Base-by-base conservation (phyloP, 2,329 filamentous ascomycete genomes). In the Colletotrichum incanum region DNA sequence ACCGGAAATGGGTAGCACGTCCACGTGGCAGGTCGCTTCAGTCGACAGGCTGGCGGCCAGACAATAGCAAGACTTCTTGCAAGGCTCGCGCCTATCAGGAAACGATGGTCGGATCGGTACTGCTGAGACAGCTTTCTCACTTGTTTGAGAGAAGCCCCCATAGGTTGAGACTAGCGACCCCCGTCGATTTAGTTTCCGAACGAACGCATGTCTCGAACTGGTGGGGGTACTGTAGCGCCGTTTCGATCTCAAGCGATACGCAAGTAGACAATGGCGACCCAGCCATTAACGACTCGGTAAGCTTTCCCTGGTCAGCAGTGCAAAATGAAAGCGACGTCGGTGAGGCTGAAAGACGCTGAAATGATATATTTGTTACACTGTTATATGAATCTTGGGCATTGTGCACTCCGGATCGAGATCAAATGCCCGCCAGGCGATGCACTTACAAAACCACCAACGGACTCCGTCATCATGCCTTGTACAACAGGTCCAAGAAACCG, bases 401-500 rank as follows among this genome's bases (percentile, higher is more conserved):
- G 28, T 58, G 37, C 8, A 47, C 54, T 54, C 68, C 64, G 39
- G 47, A 67, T 67, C 64, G 64, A 61, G 64, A 73, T 72, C 49
- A 43, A 58, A 65, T 60, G 59, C 64, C 58, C 59, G 58, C 52
- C 63, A 59, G 54, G 61, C 71, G 43, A 71, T 61, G 50, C 59
- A 73, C 64, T 71, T 63, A 67, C 68, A 54, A 64, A 65, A 64
- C 20, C 58, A n/a, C 37, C 11, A 20, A 49, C 45, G 20, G 31
- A 63, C 11, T 55, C 37, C 56, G 12, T 23, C 16, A 23, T 56
- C 59, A 96, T 72, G 93, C 92, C 86, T 97, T 97, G 83, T 98
- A 98, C 82, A 98, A 81, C 64, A 96, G 92, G 84, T 98, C 95
- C 79, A 98, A 86, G 83, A 98, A 99, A 0, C 95, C 96, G 76